Evolutionary conservation across 768 basidiomycete species (phyloP).

Genomic region (Heimioporus sp.): DNA sequence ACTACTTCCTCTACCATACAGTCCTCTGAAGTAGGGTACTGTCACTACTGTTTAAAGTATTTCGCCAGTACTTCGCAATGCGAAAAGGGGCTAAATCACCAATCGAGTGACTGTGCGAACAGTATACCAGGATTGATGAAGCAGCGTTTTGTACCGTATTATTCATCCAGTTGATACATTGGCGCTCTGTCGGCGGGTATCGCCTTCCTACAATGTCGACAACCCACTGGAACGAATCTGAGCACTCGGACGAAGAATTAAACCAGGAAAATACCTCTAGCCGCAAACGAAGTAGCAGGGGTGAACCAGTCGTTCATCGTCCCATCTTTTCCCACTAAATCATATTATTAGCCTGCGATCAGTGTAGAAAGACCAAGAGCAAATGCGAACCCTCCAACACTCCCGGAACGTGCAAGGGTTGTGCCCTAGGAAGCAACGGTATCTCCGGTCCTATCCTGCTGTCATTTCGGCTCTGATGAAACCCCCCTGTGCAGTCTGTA

Average conservation of each 20-base stretch:
- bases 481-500: conserved; percentile 48
- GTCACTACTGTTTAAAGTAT: too few relatives aligned
- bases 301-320: conserved; percentile 30
- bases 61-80: too few relatives aligned
- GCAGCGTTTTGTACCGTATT: background rate
- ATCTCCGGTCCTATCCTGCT: conserved; percentile 16
- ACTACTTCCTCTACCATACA: conserved; percentile 74
- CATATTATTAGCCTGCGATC: conserved; percentile 66
- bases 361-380: conserved; percentile 85
- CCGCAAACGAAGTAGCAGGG: conserved; percentile 65
- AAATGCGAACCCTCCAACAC: conserved; percentile 67
- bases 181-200: background rate
- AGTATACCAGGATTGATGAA: conserved; percentile 2
- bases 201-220: conserved; percentile 25
- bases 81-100: too few relatives aligned
- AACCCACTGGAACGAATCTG: conserved; percentile 53
- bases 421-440: conserved; percentile 55
- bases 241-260: conserved; percentile 57
- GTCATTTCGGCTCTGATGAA: conserved; percentile 9
- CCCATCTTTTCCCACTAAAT: conserved; percentile 12
- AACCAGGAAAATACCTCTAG: conserved; percentile 40
- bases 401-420: conserved; percentile 60
- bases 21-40: conserved; percentile 68
- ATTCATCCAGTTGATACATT: conserved; percentile 2
- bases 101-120: conserved; percentile 16